phyloP scores from a whole-genome alignment of 129 eudicot species.

The Heracleum sosnowskyi region DNA sequence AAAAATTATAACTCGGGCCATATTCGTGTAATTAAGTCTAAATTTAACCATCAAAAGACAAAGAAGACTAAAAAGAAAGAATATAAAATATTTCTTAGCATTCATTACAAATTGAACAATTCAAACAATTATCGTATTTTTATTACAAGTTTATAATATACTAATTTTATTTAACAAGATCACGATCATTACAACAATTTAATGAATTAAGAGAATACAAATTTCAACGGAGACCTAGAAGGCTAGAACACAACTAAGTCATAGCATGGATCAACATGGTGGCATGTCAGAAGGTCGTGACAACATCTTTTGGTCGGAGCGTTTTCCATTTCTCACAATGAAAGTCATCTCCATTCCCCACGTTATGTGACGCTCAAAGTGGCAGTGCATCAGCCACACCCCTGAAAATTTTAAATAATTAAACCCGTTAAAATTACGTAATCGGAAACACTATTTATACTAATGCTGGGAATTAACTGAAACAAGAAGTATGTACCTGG shows the following conservation, averaged over 20 bases:
- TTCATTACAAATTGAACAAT: no score
- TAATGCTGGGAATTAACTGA: not conserved
- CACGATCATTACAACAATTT: not conserved
- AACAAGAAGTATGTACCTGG: conserved; percentile 40
- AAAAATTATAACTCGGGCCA: no score
- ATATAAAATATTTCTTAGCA: not conserved
- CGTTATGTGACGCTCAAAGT: not conserved
- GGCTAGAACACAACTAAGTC: not conserved
- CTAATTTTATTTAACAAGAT: not conserved
- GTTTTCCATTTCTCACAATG: conserved; percentile 2
- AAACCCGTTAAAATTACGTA: not conserved
- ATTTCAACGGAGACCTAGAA: not conserved
- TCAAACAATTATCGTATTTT: no score
- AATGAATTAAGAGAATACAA: not conserved
- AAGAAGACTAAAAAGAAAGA: not conserved
- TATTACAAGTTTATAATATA: not conserved
- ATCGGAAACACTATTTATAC: not conserved
- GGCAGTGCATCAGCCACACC: conserved; percentile 11
- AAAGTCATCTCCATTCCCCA: conserved; percentile 11
- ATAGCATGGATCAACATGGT: not conserved
- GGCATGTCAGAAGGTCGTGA: conserved; percentile 1
- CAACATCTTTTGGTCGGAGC: not conserved
- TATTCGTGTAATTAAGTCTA: no score
- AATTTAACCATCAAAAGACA: not conserved
- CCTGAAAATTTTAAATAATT: not conserved